Base-by-base conservation (phyloP, 345 rosid species). In the Eucalyptus caleyi region DNA sequence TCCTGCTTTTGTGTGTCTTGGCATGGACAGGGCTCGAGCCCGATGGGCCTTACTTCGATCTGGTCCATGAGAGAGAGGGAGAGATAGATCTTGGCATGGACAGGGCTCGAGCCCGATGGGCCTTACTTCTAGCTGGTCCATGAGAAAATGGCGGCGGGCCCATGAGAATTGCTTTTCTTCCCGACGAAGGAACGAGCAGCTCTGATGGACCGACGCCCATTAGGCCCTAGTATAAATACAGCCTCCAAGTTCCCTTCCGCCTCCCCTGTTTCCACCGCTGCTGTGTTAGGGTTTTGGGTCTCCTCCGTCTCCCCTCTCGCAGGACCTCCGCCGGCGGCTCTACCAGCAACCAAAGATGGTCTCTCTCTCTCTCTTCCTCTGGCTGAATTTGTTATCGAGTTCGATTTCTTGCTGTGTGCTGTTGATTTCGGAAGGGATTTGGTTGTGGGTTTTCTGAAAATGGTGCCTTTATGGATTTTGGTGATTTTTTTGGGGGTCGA, bases 211-310 rank as follows among this genome's bases (percentile, higher is more conserved):
- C 45, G 83, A 72, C 47, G 47, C 27, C 47, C 83, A 77, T 40
- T 3, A 77, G 83, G 83, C 30, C 47, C 13, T 23, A 10, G 0
- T 77, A 77, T 21, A 40, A 21, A 21, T 77, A 4, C 1, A 40
- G 16, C 15, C 15, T 40, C 47, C 30, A 1, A 2, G 47, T 77
- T 21, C 9, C 3, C 5, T 0, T 6, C 0, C 16, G 44, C 3
- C 5, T 34, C 16, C 24, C 11, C 16, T 77, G 3, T 14, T 40
- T 40, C 47, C 42, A 56, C 62, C 0, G 9, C 47, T 77, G 47
- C 47, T 42, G 83, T 21, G 11, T 4, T 77, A 77, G 83, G 83
- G 83, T 77, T 77, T 77, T 40, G 47, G 30, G 83, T 40, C 47
- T 77, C 83, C 11, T 14, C 40, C 83, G 83, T 77, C 83, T 77